Percentiles rank a stretch among this genome's conserved stretches.
phyloP scores from a whole-genome alignment of 257 asterid species.

The Penstemon newberryi region DNA sequence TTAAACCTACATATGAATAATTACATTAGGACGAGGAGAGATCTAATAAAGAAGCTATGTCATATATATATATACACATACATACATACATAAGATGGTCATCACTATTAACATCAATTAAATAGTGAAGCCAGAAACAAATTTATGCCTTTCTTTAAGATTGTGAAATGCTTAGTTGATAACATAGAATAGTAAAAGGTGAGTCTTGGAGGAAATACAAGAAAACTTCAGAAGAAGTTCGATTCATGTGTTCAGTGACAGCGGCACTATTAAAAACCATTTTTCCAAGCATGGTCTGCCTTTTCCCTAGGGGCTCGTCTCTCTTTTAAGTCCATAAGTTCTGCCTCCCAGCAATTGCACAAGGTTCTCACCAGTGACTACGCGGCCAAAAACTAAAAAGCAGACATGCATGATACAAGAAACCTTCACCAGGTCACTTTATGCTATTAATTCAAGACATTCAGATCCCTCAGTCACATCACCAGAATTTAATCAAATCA shows the following conservation, averaged over 20 bases:
- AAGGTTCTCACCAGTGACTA: conserved; percentile 1
- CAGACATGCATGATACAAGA: conserved; percentile 7
- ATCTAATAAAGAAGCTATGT: conserved; percentile 10
- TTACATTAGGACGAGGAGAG: not conserved
- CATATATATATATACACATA: not conserved
- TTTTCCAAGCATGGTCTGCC: not conserved
- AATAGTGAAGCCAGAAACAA: conserved; percentile 8
- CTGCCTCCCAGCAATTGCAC: not conserved
- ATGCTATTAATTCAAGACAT: conserved; percentile 6
- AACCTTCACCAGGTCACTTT: conserved; percentile 11
- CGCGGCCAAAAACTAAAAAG: conserved; percentile 17
- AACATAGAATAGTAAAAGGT: not conserved
- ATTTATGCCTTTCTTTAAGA: not conserved
- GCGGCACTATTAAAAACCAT: not conserved
- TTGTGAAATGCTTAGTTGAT: not conserved
- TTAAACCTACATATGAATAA: conserved; percentile 53
- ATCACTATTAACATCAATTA: not conserved
- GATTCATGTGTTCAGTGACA: not conserved
- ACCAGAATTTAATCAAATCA: conserved; percentile 1
- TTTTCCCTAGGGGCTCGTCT: not conserved
- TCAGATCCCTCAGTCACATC: conserved; percentile 17
- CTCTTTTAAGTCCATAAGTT: not conserved
- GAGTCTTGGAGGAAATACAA: conserved; percentile 1
- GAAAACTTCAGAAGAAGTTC: not conserved
- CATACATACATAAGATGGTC: not conserved